Evolutionary conservation across 208 protist genomes (phyloP).

Genomic region (Acanthamoeba royreba): DNA sequence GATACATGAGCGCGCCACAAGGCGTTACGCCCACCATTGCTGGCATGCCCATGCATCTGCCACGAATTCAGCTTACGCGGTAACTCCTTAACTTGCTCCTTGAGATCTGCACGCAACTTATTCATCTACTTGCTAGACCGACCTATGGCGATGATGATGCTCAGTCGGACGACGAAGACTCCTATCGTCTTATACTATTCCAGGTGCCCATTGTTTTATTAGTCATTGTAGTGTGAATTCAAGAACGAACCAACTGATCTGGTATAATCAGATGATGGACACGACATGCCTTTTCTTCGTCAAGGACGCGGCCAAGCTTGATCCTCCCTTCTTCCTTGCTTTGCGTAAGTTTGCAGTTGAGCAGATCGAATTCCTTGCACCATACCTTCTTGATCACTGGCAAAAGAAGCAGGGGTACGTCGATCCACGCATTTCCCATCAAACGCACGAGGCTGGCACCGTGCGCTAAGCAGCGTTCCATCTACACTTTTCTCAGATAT

Average conservation of each 20-base stretch:
- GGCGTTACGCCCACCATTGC: neutral
- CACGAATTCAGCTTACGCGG: neutral
- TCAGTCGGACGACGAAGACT: too few species aligned
- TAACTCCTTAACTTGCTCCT: too few species aligned
- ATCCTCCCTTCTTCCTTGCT: neutral
- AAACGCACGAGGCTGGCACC: too few species aligned
- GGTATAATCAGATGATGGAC: constrained; percentile 36
- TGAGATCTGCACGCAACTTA: too few species aligned
- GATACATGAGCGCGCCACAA: neutral
- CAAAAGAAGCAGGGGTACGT: constrained; percentile 45
- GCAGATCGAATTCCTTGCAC: constrained; percentile 56
- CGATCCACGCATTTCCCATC: too few species aligned
- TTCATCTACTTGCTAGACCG: too few species aligned
- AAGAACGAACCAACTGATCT: too few species aligned
- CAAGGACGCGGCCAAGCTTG: neutral
- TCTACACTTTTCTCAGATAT: neutral
- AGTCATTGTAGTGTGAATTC: too few species aligned
- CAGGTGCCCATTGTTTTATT: neutral
- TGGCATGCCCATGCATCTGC: neutral
- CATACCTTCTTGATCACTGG: constrained; percentile 41
- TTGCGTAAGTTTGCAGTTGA: neutral
- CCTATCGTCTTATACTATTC: neutral
- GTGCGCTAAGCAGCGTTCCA: too few species aligned
- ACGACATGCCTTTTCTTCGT: constrained; percentile 54
- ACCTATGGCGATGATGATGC: too few species aligned